Percentiles rank a stretch among this genome's conserved stretches.
These are phyloP conservation scores for Penicillium longicatenatum DNA, from an alignment of 495 filamentous ascomycete genomes.

Conservation along the genomic window DNA sequence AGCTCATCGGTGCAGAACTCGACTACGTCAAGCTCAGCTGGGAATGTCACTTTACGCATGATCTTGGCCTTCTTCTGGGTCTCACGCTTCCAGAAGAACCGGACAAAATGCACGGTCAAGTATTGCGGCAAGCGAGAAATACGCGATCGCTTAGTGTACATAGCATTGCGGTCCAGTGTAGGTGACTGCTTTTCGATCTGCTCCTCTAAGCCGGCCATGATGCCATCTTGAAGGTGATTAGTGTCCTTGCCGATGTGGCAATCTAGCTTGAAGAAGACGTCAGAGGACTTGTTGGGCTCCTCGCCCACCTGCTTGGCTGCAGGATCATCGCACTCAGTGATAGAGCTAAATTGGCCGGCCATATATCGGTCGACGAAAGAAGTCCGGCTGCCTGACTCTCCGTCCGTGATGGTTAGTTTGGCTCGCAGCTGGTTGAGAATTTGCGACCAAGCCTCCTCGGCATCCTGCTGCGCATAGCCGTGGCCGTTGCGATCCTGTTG, in stretches of 20 bases:
- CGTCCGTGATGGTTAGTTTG: conserved; percentile 70
- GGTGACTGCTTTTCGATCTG: conserved; percentile 88
- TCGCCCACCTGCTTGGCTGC: conserved; percentile 76
- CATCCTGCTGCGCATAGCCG: conserved; percentile 94
- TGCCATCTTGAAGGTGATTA: conserved; percentile 88
- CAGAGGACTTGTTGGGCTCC: conserved; percentile 62
- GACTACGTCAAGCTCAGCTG: conserved; percentile 85
- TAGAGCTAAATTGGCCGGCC: conserved; percentile 73
- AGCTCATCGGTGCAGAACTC: conserved; percentile 95
- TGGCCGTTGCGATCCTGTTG: conserved; percentile 77
- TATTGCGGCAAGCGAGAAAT: conserved; percentile 92
- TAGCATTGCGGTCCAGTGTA: conserved; percentile 70
- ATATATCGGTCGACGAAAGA: conserved; percentile 93
- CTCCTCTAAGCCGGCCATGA: conserved; percentile 77
- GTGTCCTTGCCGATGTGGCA: conserved; percentile 87
- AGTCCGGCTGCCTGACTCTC: conserved; percentile 46
- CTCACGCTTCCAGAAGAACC: conserved; percentile 95
- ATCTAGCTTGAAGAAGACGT: conserved; percentile 88
- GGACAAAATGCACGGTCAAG: conserved; percentile 94
- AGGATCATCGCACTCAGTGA: conserved; percentile 80
- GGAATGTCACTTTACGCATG: conserved; percentile 97
- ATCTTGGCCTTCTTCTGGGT: conserved; percentile 99
- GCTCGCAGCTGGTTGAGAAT: conserved; percentile 84
- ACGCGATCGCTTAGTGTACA: conserved; percentile 87
- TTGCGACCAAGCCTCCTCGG: conserved; percentile 97